Base-by-base conservation (phyloP, 2,329 filamentous ascomycete genomes). In the Amesomyces nigricolor region DNA sequence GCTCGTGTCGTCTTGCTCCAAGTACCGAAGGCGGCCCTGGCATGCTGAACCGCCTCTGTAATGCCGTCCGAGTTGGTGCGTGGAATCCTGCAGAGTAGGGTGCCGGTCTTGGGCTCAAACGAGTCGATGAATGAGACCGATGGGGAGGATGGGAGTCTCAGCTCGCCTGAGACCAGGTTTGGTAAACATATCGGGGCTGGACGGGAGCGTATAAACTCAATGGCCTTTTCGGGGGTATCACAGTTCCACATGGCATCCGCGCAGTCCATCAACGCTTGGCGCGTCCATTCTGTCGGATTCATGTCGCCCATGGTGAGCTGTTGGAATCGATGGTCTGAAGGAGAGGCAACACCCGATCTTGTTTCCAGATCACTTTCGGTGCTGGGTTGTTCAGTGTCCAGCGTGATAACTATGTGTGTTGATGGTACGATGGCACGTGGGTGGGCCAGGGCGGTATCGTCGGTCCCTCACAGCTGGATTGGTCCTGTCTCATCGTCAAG, bases 31-130 rank as follows among this genome's bases (percentile, higher is more conserved):
- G 66, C 65, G 1, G 44, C 38, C 38, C 59, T 65, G 42, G 67
- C 67, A 22, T 54, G 47, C 9, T 48, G 46, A 14, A 67, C 58
- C 1, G 66, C 67, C 8, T 51, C 50, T 17, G 66, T 63, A 17
- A 68, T 64, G 30, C 64, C 61, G 4, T 54, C 58, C 4, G 58
- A 53, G 30, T 61, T 62, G 17, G 64, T 62, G 48, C 63, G 59
- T 7, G 66, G 66, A 3, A 68, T 58, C 29, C 55, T 55, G 42
- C 55, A 65, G 29, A 67, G 58, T 2, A 62, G 46, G 8, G 45
- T 54, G 2, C 68, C 67, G 0, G 68, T 67, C 53, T 69, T 67
- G 9, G 68, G 68, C 45, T 69, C 62, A 17, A 63, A 64, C 1
- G 66, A 63, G 38, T 68, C 62, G 39, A 70, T 58, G 22, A 59